Evolutionary conservation across 768 basidiomycete species (phyloP).

Genomic region (Psilocybe sp.): DNA sequence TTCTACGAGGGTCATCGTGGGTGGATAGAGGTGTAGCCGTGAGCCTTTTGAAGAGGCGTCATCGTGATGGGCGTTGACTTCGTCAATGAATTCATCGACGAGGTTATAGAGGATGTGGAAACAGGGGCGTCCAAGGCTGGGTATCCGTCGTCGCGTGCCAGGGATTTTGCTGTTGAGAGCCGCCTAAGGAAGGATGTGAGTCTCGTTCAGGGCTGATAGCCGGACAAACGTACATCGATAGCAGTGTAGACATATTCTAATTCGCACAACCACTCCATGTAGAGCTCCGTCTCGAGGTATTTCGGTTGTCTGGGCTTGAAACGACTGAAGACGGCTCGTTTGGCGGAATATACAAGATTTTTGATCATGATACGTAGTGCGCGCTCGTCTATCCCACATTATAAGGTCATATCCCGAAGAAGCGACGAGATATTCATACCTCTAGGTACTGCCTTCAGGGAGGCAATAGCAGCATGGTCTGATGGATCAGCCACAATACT

Average conservation of each 20-base stretch:
- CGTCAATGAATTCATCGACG: slow-evolving; percentile 41
- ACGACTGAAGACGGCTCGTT: slow-evolving; percentile 27
- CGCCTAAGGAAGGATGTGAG: slow-evolving; percentile 23
- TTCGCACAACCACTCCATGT: slow-evolving; percentile 38
- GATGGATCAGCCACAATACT: slow-evolving; percentile 15
- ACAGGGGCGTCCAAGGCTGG: slow-evolving; percentile 36
- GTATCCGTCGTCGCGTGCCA: slow-evolving; percentile 31
- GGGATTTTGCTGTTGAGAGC: slow-evolving; percentile 34
- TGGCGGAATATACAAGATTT: slow-evolving; percentile 29
- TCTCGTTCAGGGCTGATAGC: neutral
- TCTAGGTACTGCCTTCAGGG: slow-evolving; percentile 23
- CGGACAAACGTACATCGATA: slow-evolving; percentile 28
- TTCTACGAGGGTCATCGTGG: slow-evolving; percentile 42
- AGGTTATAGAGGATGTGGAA: slow-evolving; percentile 40
- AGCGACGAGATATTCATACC: slow-evolving; percentile 14
- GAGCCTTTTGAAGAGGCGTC: slow-evolving; percentile 30
- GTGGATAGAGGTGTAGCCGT: slow-evolving; percentile 28
- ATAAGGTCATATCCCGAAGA: neutral
- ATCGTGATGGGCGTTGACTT: slow-evolving; percentile 44
- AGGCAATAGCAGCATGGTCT: slow-evolving; percentile 13
- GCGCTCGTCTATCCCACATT: slow-evolving; percentile 11
- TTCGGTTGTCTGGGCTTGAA: slow-evolving; percentile 23
- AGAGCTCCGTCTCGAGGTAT: slow-evolving; percentile 41
- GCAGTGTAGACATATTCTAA: slow-evolving; percentile 35
- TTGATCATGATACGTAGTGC: slow-evolving; percentile 21